A percentile compares a stretch with the other conserved stretches of the same genome.
Evolutionary conservation across 2,329 filamentous ascomycete genomes (phyloP).

Genomic region (Setomelanomma holmii): DNA sequence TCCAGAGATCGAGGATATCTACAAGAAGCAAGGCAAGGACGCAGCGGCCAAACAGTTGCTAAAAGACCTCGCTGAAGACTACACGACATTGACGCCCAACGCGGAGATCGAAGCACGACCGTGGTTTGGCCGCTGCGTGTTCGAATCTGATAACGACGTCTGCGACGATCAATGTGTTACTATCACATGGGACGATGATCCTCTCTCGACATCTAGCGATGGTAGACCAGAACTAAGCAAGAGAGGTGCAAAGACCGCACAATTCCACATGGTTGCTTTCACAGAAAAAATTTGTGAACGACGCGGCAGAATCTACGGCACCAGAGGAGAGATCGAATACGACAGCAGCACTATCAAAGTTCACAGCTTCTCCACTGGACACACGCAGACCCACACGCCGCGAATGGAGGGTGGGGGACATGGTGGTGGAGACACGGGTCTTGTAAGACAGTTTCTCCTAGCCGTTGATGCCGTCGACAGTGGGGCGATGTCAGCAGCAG

Average conservation of each 20-base stretch:
- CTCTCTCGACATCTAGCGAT: conserved; percentile 33
- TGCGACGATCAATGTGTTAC: conserved; percentile 92
- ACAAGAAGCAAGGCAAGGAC: conserved; percentile 53
- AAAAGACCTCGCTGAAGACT: conserved; percentile 60
- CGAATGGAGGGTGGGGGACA: conserved; percentile 68
- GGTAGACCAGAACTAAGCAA: conserved; percentile 22
- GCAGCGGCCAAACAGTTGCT: conserved; percentile 62
- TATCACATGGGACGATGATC: conserved; percentile 83
- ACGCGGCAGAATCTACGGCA: conserved; percentile 85
- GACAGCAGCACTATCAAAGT: conserved; percentile 80
- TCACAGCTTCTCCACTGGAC: conserved; percentile 71
- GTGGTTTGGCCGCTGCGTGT: conserved; percentile 96
- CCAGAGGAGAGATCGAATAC: conserved; percentile 83
- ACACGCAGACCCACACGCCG: conserved; percentile 65
- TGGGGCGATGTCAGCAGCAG: conserved; percentile 67
- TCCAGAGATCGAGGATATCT: conserved; percentile 86
- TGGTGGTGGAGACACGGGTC: conserved; percentile 80
- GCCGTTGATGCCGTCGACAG: conserved; percentile 83
- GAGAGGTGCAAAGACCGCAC: conserved; percentile 79
- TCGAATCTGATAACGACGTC: conserved; percentile 90
- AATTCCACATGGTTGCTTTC: conserved; percentile 93
- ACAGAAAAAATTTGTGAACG: conserved; percentile 87
- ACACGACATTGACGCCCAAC: conserved; percentile 61
- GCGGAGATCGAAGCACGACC: conserved; percentile 58
- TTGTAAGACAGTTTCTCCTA: conserved; percentile 81